These are phyloP conservation scores for Lepiota venenata DNA, from an alignment of 768 basidiomycete species.

Conservation along the genomic window DNA sequence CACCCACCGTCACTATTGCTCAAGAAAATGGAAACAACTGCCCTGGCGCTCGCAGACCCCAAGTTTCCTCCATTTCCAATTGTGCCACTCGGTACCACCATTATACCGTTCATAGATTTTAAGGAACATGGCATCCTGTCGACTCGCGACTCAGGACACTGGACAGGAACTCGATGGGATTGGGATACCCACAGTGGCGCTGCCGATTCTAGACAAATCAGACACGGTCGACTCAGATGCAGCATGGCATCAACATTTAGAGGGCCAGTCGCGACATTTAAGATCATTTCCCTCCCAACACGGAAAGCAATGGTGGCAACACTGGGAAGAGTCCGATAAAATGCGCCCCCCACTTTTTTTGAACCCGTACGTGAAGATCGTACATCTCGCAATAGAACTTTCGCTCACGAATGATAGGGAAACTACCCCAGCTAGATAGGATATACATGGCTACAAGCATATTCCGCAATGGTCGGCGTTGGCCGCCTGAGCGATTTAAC, in stretches of 20 bases:
- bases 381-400: too few species aligned
- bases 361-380: not conserved
- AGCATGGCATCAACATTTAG: not conserved
- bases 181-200: conserved; percentile 2
- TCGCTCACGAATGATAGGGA: not conserved
- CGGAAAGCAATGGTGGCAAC: conserved; percentile 6
- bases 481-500: conserved; percentile 1
- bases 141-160: not conserved
- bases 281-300: not conserved
- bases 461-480: conserved; percentile 1
- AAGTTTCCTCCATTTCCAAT: not conserved
- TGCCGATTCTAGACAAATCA: not conserved
- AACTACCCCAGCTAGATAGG: not conserved
- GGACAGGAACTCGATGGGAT: conserved; percentile 6
- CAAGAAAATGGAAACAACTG: not conserved
- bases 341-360: not conserved
- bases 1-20: too few species aligned
- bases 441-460: not conserved
- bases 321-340: conserved; percentile 2
- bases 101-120: conserved; percentile 1
- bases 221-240: not conserved
- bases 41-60: not conserved
- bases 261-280: not conserved
- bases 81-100: not conserved
- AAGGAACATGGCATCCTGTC: conserved; percentile 4